phyloP scores from a whole-genome alignment of 345 rosid species.

The Dimocarpus longan region DNA sequence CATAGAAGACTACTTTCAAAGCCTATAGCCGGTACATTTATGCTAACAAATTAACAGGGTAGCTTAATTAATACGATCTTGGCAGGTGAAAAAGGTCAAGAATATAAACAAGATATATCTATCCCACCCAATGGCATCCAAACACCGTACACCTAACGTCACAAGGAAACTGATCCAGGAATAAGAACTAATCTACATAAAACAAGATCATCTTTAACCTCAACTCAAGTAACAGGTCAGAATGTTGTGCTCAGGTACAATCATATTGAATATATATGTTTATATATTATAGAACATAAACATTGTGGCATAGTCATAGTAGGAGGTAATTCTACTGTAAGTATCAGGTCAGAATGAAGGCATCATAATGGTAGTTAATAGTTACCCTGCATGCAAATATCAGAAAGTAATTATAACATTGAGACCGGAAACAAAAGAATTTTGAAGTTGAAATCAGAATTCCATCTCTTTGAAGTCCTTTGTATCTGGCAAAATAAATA shows the following conservation, averaged over 20 bases:
- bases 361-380: neutral
- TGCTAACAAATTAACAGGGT: neutral
- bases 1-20: neutral
- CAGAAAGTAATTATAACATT: neutral
- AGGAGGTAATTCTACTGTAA: neutral
- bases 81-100: neutral
- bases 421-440: neutral
- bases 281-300: neutral
- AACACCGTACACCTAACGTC: neutral
- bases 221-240: neutral
- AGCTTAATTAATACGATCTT: slow-evolving; percentile 6
- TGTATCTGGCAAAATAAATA: neutral
- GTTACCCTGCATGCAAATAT: neutral
- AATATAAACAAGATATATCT: neutral
- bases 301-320: neutral
- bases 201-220: neutral
- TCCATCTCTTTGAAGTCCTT: neutral
- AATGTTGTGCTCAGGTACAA: neutral
- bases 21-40: neutral
- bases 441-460: neutral
- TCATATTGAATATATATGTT: neutral
- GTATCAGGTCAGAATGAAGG: neutral
- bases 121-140: neutral
- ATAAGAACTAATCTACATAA: neutral
- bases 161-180: neutral